Percentiles rank a stretch among this genome's conserved stretches.
phyloP scores from a whole-genome alignment of 2,329 filamentous ascomycete genomes.

The Truncatella angustata region DNA sequence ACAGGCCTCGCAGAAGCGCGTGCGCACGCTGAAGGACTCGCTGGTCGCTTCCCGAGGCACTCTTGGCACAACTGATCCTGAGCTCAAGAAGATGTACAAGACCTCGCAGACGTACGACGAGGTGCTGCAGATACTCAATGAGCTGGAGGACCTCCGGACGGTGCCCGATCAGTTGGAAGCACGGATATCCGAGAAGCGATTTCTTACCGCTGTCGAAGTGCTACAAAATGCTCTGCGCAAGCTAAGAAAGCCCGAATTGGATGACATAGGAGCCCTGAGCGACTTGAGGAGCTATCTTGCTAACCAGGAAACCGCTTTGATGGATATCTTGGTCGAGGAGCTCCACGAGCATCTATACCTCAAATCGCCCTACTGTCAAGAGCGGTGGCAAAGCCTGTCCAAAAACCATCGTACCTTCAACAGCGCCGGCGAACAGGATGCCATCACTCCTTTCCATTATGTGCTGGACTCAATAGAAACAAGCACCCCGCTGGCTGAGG shows the following conservation, averaged over 20 bases:
- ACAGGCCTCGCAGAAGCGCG: constrained; percentile 80
- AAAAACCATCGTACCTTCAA: constrained; percentile 58
- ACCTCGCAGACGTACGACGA: constrained; percentile 89
- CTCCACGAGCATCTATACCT: constrained; percentile 96
- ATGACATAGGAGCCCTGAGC: constrained; percentile 83
- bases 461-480: constrained; percentile 62
- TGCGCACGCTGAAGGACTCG: constrained; percentile 80
- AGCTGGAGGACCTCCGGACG: constrained; percentile 82
- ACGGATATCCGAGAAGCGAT: constrained; percentile 93
- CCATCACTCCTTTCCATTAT: constrained; percentile 54
- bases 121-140: constrained; percentile 77
- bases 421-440: constrained; percentile 43
- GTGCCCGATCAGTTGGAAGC: constrained; percentile 93
- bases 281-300: constrained; percentile 85
- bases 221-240: constrained; percentile 83
- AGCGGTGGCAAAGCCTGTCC: constrained; percentile 84
- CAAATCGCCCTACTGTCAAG: constrained; percentile 95
- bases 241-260: constrained; percentile 82
- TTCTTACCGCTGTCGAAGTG: constrained; percentile 88
- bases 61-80: constrained; percentile 81
- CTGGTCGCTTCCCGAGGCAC: constrained; percentile 76
- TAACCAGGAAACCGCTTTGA: constrained; percentile 88
- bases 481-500: constrained; percentile 68
- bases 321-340: constrained; percentile 96
- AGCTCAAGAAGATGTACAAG: constrained; percentile 84